A percentile compares a stretch with the other conserved stretches of the same genome.
Conservation (phyloP, 345 rosid genomes). For the Melastoma malabathricum region DNA sequence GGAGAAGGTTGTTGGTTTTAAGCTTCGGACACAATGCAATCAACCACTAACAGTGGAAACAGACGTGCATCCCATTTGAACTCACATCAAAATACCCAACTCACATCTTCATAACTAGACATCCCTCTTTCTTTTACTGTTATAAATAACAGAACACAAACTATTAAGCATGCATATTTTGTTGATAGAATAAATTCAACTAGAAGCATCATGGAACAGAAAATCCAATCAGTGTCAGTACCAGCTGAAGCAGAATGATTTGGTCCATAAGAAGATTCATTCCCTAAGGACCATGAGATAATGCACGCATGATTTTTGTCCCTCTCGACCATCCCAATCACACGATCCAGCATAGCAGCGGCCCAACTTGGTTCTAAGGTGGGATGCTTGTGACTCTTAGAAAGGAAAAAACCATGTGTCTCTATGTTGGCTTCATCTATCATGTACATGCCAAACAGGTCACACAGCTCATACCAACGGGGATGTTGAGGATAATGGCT, state of each 20-base stretch:
- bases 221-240: conserved; percentile 9
- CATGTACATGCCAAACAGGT: conserved; percentile 95
- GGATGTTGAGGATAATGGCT: conserved; percentile 99
- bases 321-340: conserved; percentile 94
- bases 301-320: conserved; percentile 95
- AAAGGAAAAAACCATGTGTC: conserved; percentile 84
- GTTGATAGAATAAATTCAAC: no score
- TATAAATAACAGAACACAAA: no score
- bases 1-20: no score
- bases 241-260: conserved; percentile 96
- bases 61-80: no score
- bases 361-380: conserved; percentile 82
- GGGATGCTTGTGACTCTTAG: conserved; percentile 81
- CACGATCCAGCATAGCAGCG: conserved; percentile 87
- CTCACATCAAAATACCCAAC: no score
- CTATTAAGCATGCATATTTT: no score
- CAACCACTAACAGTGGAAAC: no score
- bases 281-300: conserved; percentile 90
- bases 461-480: conserved; percentile 95
- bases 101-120: no score
- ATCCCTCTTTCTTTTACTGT: no score
- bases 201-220: no score
- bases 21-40: no score
- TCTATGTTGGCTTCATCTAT: conserved; percentile 98
- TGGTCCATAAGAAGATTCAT: conserved; percentile 93